These are phyloP conservation scores for Ploettnerulaceae sp. DNA, from an alignment of 2,329 filamentous ascomycete species.

Conservation along the genomic window DNA sequence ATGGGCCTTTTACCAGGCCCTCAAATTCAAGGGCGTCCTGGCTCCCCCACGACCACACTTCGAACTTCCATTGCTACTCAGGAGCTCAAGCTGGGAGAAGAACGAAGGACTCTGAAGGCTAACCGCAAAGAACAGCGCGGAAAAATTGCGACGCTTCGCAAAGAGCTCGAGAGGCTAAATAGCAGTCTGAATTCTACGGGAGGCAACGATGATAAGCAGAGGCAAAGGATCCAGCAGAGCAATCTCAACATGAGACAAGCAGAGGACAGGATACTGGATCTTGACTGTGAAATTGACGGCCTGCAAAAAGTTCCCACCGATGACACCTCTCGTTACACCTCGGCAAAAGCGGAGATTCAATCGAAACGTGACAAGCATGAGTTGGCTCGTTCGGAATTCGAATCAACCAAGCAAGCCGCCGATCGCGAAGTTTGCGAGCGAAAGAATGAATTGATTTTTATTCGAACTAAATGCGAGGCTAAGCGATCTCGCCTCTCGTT, in stretches of 20 bases:
- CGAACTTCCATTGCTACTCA: conserved; percentile 70
- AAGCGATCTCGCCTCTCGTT: conserved; percentile 66
- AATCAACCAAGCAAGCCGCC: conserved; percentile 55
- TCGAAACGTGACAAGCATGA: conserved; percentile 43
- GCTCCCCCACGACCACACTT: conserved; percentile 72
- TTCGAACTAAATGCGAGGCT: conserved; percentile 67
- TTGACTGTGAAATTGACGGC: conserved; percentile 57
- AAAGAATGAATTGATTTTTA: conserved; percentile 57
- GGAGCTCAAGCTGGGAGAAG: conserved; percentile 65
- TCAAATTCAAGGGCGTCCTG: conserved; percentile 62
- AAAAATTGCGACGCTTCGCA: conserved; percentile 60
- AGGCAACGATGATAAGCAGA: conserved; percentile 69
- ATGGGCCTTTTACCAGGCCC: conserved; percentile 37
- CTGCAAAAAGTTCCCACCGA: conserved; percentile 60
- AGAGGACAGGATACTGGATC: conserved; percentile 51
- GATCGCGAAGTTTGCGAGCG: conserved; percentile 60
- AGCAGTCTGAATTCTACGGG: conserved; percentile 63
- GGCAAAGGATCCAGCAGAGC: conserved; percentile 71
- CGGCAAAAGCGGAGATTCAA: conserved; percentile 51
- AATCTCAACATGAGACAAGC: conserved; percentile 66
- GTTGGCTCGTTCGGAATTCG: conserved; percentile 46
- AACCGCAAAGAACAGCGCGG: conserved; percentile 71
- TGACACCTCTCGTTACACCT: conserved; percentile 50
- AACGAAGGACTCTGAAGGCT: conserved; percentile 63
- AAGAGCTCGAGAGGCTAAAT: conserved; percentile 67